Evolutionary conservation across 2,329 filamentous ascomycete species (phyloP).

Genomic region (Scedosporium boydii): DNA sequence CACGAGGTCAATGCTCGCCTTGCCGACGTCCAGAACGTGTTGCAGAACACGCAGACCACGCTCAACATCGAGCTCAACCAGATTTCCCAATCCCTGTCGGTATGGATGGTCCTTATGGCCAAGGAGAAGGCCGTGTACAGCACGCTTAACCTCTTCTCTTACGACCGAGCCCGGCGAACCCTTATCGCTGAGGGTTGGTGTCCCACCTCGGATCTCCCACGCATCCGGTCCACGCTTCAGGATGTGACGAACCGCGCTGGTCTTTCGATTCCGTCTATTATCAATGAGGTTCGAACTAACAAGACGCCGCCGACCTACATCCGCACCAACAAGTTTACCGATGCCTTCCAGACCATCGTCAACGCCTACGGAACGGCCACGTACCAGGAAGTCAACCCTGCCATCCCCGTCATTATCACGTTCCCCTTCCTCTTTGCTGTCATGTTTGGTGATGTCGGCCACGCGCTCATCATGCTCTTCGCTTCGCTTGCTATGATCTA

Average conservation of each 20-base stretch:
- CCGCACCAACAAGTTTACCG: constrained; percentile 97
- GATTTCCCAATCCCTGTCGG: constrained; percentile 83
- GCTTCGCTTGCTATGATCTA: constrained; percentile 90
- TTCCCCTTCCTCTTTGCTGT: constrained; percentile 99
- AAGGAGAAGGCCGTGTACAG: constrained; percentile 98
- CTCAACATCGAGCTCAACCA: constrained; percentile 87
- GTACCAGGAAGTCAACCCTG: constrained; percentile 95
- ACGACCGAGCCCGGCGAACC: constrained; percentile 90
- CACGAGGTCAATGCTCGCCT: constrained; percentile 94
- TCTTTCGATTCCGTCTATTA: constrained; percentile 93
- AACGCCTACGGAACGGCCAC: constrained; percentile 97
- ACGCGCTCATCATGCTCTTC: constrained; percentile 79
- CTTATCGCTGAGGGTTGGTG: constrained; percentile 97
- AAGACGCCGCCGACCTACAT: constrained; percentile 96
- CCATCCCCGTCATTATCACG: constrained; percentile 87
- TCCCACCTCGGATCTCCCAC: constrained; percentile 77
- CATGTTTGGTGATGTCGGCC: constrained; percentile 98
- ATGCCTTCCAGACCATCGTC: constrained; percentile 97
- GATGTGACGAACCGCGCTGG: constrained; percentile 96
- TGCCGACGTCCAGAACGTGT: constrained; percentile 81
- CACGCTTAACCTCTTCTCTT: constrained; percentile 91
- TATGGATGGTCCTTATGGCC: constrained; percentile 95
- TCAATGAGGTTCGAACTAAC: constrained; percentile 94
- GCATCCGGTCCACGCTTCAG: constrained; percentile 88
- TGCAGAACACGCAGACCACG: constrained; percentile 90